Evolutionary conservation across 2,329 filamentous ascomycete genomes (phyloP).

Genomic region (Alternaria sp.): DNA sequence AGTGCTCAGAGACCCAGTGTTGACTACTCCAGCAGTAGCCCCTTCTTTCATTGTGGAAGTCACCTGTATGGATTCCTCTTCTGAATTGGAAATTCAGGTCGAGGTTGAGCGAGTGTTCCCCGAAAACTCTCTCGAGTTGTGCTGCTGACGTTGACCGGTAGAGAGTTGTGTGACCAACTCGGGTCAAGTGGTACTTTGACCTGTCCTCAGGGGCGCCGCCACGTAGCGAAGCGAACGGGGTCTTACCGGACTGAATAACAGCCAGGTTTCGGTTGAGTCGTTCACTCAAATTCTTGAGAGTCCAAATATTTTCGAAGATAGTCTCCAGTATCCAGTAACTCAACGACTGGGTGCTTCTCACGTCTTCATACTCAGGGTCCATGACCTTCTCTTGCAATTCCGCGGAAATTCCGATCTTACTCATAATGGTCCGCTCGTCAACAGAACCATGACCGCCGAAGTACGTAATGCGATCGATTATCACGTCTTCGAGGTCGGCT

Average conservation of each 20-base stretch:
- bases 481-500: neutral
- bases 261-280: neutral
- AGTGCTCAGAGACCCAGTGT: too few species aligned
- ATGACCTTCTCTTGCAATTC: neutral
- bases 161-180: neutral
- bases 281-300: neutral
- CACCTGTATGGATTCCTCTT: too few species aligned
- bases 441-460: neutral
- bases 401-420: neutral
- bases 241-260: neutral
- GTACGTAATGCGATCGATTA: neutral
- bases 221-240: neutral
- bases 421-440: neutral
- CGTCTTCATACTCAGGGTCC: neutral
- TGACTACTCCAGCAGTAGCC: too few species aligned
- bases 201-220: neutral
- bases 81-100: too few species aligned
- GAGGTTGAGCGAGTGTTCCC: neutral
- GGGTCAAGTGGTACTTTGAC: neutral
- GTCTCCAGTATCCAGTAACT: neutral
- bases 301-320: neutral
- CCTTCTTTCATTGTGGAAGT: too few species aligned
- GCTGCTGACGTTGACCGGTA: neutral
- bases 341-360: neutral
- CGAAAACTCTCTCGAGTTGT: neutral